Evolutionary conservation across 1,284 basidiomycete species (phyloP).

Genomic region (Lignosus rhinocerotis): DNA sequence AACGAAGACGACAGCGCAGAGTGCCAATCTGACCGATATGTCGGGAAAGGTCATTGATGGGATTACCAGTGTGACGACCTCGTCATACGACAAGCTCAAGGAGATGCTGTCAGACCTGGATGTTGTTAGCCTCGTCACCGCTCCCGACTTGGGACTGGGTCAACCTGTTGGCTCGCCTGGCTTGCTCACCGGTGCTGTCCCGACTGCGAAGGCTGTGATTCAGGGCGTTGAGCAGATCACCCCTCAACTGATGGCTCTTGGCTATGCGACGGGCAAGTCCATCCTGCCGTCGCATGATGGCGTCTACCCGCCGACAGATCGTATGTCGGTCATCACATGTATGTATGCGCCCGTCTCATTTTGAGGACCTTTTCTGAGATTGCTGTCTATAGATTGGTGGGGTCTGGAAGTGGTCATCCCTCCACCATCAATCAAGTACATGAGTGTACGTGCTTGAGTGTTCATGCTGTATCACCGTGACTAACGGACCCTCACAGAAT

Average conservation of each 20-base stretch:
- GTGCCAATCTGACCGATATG: slow-evolving; percentile 1
- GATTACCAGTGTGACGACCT: slow-evolving; percentile 44
- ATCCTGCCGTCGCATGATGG: slow-evolving; percentile 70
- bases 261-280: slow-evolving; percentile 70
- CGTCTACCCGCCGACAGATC: slow-evolving; percentile 70
- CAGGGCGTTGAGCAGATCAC: slow-evolving; percentile 70
- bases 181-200: slow-evolving; percentile 68
- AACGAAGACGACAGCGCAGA: slow-evolving; percentile 5
- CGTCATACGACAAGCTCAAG: slow-evolving; percentile 51
- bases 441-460: slow-evolving; percentile 44
- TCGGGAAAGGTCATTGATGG: slow-evolving; percentile 4
- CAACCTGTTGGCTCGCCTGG: slow-evolving; percentile 56
- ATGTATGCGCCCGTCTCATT: slow-evolving; percentile 22
- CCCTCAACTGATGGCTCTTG: slow-evolving; percentile 73
- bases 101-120: slow-evolving; percentile 56
- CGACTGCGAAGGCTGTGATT: slow-evolving; percentile 69
- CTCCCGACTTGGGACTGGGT: slow-evolving; percentile 62
- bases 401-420: slow-evolving; percentile 75
- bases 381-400: slow-evolving; percentile 69
- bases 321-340: slow-evolving; percentile 81
- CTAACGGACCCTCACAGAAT: slow-evolving; percentile 36
- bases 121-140: slow-evolving; percentile 54
- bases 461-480: not conserved
- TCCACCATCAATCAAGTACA: slow-evolving; percentile 59
- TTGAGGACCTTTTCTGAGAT: not conserved